Percentiles rank a stretch among this genome's conserved stretches.
Evolutionary conservation across 805 yeast species (phyloP).

Genomic region (Candida oleophila): DNA sequence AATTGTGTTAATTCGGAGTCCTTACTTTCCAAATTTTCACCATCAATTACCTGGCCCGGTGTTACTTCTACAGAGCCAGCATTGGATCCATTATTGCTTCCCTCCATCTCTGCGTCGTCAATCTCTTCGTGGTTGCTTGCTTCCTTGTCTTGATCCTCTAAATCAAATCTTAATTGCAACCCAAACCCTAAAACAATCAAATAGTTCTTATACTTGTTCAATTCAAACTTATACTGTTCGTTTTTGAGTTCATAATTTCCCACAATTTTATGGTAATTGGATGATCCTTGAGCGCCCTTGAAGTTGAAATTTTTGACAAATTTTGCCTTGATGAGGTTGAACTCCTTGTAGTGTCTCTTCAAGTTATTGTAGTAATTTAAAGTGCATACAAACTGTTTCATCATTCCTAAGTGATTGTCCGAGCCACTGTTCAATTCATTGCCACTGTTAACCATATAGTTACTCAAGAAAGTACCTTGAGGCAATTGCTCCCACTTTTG

Average conservation of each 20-base stretch:
- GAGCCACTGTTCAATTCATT: constrained; percentile 16
- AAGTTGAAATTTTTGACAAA: constrained; percentile 31
- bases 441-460: constrained; percentile 20
- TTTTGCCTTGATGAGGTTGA: constrained; percentile 25
- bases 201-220: constrained; percentile 45
- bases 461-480: constrained; percentile 41
- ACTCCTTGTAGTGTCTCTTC: constrained; percentile 32
- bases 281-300: constrained; percentile 16
- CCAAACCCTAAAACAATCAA: constrained; percentile 47
- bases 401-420: constrained; percentile 36
- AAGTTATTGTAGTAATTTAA: constrained; percentile 40
- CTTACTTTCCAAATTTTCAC: constrained; percentile 12
- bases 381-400: constrained; percentile 44
- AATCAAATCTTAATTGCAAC: constrained; percentile 43
- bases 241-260: constrained; percentile 41
- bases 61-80: constrained; percentile 5
- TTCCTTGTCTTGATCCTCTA: constrained; percentile 31
- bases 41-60: constrained; percentile 4
- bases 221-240: constrained; percentile 45
- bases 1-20: constrained; percentile 32
- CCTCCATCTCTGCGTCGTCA: constrained; percentile 8
- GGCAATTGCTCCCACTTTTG: constrained; percentile 44
- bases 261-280: constrained; percentile 36
- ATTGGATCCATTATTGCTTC: constrained; percentile 3
- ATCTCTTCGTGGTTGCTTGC: constrained; percentile 4